phyloP scores from a whole-genome alignment of 179 eudicot species.

The Drosera spatulata region DNA sequence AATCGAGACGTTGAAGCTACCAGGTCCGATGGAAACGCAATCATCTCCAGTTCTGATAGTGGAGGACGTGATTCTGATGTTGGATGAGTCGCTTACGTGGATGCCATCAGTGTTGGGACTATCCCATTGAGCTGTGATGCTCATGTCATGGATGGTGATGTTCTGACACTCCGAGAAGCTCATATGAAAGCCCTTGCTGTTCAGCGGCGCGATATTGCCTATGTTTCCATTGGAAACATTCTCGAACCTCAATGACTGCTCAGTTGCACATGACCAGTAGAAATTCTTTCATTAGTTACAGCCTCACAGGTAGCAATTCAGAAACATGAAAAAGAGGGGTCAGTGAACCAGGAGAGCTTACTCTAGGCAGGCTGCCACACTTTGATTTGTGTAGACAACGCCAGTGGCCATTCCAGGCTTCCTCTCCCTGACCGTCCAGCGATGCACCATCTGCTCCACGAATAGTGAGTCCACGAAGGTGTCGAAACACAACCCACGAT shows the following conservation, averaged over 20 bases:
- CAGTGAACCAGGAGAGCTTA: neutral
- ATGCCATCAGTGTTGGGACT: constrained; percentile 13
- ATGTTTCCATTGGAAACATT: constrained; percentile 2
- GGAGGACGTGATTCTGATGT: neutral
- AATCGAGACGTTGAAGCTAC: neutral
- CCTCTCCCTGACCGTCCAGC: constrained; percentile 6
- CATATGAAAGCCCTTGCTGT: constrained; percentile 11
- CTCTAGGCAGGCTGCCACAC: neutral
- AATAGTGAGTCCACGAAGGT: neutral
- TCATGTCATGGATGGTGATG: neutral
- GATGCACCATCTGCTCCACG: neutral
- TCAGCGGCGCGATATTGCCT: neutral
- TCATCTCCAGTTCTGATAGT: constrained; percentile 7
- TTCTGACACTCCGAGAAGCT: neutral
- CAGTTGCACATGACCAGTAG: neutral
- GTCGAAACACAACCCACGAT: constrained; percentile 1
- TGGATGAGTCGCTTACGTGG: neutral
- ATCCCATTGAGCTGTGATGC: constrained; percentile 6
- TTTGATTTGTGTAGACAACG: neutral
- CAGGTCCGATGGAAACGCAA: constrained; percentile 13
- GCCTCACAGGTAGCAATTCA: neutral
- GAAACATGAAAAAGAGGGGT: neutral
- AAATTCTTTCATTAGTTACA: neutral
- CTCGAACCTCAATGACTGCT: constrained; percentile 5
- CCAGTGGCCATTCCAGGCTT: neutral